Evolutionary conservation across 495 filamentous ascomycete genomes (phyloP), one percentile per base, ranked within the genome.

Genomic region (Aspergillus campestris): DNA sequence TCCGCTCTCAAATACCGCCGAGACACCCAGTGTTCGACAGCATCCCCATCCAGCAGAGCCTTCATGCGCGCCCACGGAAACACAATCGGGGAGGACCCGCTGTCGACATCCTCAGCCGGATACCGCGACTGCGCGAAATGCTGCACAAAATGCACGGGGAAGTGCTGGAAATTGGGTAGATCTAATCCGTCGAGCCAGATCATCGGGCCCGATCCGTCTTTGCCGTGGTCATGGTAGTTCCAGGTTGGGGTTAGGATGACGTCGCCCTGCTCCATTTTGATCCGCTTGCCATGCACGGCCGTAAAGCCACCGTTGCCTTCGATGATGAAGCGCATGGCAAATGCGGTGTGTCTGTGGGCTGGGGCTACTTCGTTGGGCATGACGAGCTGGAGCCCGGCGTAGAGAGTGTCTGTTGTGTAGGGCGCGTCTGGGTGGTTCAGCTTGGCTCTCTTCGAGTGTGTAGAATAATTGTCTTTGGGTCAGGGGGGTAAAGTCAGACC

Each of bases 151-250:
- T 74, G 64, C 13, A 73, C 65, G 1, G 72, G 72, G 34, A 73
- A 70, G 40, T 67, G 62, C 5, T 56, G 50, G 41, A 69, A 74
- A 31, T 48, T 57, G 2, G 71, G 72, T 31, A 73, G 44, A 53
- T 75, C 68, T 8, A 76, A 50, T 0, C 65, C 71, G 55, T 74
- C 71, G 12, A 76, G 55, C 71, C 73, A 77, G 30, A 75, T 67
- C 73, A 77, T 75, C 0, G 71, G 71, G 0, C 69, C 70, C 1
- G 58, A 62, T 3, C 68, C 67, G 31, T 74, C 69, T 12, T 72
- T 74, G 0, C 72, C 71, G 45, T 75, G 73, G 42, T 75, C 73
- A 39, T 75, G 71, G 49, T 60, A 74, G 42, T 70, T 69, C 71
- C 72, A 75, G 0, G 58, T 72, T 3, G 71, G 73, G 0, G 71